Base-by-base conservation (phyloP, 306 rosid species). In the Canavalia gladiata region DNA sequence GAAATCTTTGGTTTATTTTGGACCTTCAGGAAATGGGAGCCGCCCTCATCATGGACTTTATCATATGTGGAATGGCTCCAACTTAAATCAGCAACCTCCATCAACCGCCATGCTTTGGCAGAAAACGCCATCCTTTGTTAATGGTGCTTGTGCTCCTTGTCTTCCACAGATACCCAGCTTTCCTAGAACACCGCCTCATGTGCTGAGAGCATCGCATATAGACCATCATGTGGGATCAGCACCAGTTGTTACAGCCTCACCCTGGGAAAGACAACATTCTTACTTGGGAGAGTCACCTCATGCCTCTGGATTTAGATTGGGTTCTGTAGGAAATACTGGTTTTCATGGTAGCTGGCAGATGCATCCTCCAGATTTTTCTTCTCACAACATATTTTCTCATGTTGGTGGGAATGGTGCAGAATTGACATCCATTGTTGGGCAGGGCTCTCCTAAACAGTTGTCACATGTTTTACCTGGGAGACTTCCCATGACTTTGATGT, bases 141-240 rank as follows among this genome's bases (percentile, higher is more conserved):
- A 79, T 74, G 89, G 91, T 77, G 78, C 87, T 78, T 47, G 83
- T 76, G 80, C 87, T 69, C 94, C 90, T 51, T 68, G 83, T 67
- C 87, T 88, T 82, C 85, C 91, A 37, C 94, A 88, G 70, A 82
- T 88, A 68, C 86, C 93, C 39, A 84, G 89, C 82, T 89, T 90
- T 89, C 88, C 92, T 76, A 71, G 90, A 79, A 55, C 91, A 71
- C 75, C 88, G 8, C 86, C 92, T 75, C 92, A 88, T 76, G 82
- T 89, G 78, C 87, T 91, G 78, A 87, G 81, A 50, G 80, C 89
- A 67, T 84, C 95, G 46, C 87, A 89, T 74, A 52, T 89, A 37
- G 88, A 84, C 34, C 94, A 86, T 60, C 97, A 88, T 66, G 93
- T 91, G 75, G 97, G 97, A 74, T 92, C 95, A 55, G 97, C 97